Percentiles rank a stretch among this genome's conserved stretches.
Evolutionary conservation across 106 monocot genomes (phyloP).

Genomic region (Phalaenopsis aphrodite): DNA sequence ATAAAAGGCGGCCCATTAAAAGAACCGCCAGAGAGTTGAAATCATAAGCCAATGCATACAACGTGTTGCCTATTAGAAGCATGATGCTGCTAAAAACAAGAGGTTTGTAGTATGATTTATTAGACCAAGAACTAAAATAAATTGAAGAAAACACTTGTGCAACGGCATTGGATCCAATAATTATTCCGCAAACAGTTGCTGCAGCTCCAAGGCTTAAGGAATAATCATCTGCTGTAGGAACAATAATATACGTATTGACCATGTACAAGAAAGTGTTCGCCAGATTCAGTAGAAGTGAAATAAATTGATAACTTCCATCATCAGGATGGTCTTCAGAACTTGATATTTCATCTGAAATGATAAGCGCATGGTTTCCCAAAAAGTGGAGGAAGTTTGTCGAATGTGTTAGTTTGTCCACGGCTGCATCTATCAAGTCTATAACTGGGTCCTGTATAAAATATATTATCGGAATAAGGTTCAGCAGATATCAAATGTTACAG

Average conservation of each 20-base stretch:
- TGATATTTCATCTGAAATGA: slow-evolving; percentile 53
- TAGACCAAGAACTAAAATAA: slow-evolving; percentile 98
- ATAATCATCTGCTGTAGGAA: slow-evolving; percentile 94
- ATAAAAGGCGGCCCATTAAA: slow-evolving; percentile 75
- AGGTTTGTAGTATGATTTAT: slow-evolving; percentile 85
- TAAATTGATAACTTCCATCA: slow-evolving; percentile 59
- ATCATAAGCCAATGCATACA: slow-evolving; percentile 93
- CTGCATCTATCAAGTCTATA: slow-evolving; percentile 62
- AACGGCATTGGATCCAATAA: slow-evolving; percentile 95
- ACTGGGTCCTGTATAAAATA: slow-evolving; percentile 65
- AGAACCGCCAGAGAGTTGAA: slow-evolving; percentile 59
- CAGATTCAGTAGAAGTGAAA: slow-evolving; percentile 80
- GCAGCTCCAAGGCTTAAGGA: slow-evolving; percentile 85
- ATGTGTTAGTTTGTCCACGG: slow-evolving; percentile 70
- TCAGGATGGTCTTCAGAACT: slow-evolving; percentile 31
- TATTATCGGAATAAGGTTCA: neutral
- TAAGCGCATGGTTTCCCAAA: slow-evolving; percentile 79
- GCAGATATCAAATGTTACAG: neutral
- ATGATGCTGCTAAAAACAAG: slow-evolving; percentile 85
- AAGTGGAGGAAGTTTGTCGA: slow-evolving; percentile 79
- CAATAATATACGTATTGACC: slow-evolving; percentile 95
- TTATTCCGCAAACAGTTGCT: slow-evolving; percentile 89
- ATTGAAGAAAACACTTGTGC: slow-evolving; percentile 94
- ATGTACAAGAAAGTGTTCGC: slow-evolving; percentile 91
- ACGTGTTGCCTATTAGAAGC: slow-evolving; percentile 66